Conservation (phyloP, 495 filamentous ascomycete genomes). For the Talaromyces wortmannii region DNA sequence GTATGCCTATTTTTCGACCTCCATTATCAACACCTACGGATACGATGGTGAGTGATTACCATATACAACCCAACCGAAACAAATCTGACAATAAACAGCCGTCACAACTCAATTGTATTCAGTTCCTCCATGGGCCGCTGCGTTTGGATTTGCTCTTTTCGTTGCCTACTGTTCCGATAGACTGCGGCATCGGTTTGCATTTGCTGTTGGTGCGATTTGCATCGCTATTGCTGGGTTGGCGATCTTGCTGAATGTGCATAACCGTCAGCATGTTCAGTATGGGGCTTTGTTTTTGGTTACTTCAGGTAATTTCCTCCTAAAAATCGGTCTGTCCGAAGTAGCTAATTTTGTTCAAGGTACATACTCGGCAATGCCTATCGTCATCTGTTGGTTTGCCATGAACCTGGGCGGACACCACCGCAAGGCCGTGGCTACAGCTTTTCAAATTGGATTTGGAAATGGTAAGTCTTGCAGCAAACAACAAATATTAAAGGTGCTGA, state of each 20-base stretch:
- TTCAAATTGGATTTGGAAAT: slow-evolving; percentile 92
- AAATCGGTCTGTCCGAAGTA: background rate
- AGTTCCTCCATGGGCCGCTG: slow-evolving; percentile 81
- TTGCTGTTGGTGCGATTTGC: slow-evolving; percentile 56
- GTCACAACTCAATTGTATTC: slow-evolving; percentile 75
- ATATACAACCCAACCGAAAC: background rate
- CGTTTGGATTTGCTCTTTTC: slow-evolving; percentile 71
- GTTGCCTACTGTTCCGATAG: slow-evolving; percentile 64
- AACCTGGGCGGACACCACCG: slow-evolving; percentile 85
- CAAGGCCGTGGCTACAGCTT: slow-evolving; percentile 74
- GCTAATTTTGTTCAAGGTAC: background rate
- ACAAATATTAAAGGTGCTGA: background rate
- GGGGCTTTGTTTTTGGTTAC: slow-evolving; percentile 68
- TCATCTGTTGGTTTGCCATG: slow-evolving; percentile 92
- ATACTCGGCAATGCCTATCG: slow-evolving; percentile 73
- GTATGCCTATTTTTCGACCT: slow-evolving; percentile 72
- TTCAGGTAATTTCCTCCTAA: slow-evolving; percentile 29
- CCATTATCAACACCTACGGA: slow-evolving; percentile 63
- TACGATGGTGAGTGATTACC: slow-evolving; percentile 36
- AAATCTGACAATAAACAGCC: slow-evolving; percentile 21
- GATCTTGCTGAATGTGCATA: slow-evolving; percentile 63
- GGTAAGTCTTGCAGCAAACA: slow-evolving; percentile 26
- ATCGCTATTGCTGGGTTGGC: slow-evolving; percentile 64
- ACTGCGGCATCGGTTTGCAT: slow-evolving; percentile 66
- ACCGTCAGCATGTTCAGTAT: slow-evolving; percentile 56